phyloP scores from a whole-genome alignment of 768 basidiomycete genomes.

The Xanthoconium purpureum region DNA sequence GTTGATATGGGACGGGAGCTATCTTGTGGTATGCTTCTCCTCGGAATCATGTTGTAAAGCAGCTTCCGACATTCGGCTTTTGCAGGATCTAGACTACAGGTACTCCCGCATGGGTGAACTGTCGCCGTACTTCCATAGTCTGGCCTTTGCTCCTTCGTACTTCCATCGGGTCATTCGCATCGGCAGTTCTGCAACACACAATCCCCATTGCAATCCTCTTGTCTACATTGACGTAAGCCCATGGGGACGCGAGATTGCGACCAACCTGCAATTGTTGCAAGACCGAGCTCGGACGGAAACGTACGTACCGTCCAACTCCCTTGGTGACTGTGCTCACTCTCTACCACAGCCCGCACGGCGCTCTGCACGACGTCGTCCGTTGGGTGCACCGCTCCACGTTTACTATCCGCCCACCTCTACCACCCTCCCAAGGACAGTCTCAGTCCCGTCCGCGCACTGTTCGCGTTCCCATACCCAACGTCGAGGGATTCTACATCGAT shows the following conservation, averaged over 20 bases:
- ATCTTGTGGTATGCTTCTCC: constrained; percentile 64
- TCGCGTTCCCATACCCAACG: constrained; percentile 51
- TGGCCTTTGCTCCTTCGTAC: constrained; percentile 85
- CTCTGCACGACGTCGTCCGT: constrained; percentile 75
- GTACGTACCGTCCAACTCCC: constrained; percentile 43
- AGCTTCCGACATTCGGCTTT: background rate
- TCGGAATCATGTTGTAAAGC: background rate
- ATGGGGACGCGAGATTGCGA: constrained; percentile 75
- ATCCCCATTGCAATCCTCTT: constrained; percentile 56
- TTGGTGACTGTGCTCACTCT: constrained; percentile 1
- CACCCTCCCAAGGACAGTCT: constrained; percentile 29
- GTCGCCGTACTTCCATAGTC: constrained; percentile 73
- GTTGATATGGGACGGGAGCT: constrained; percentile 85
- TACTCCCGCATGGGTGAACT: constrained; percentile 75
- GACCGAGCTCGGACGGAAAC: constrained; percentile 77
- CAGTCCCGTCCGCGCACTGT: constrained; percentile 26
- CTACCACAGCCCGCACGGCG: constrained; percentile 65
- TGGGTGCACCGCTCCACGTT: constrained; percentile 85
- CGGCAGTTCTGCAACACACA: constrained; percentile 28
- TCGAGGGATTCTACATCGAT: constrained; percentile 59
- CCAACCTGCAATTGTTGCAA: constrained; percentile 72
- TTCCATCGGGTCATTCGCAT: constrained; percentile 83
- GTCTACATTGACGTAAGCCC: constrained; percentile 71
- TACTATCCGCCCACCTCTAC: constrained; percentile 51
- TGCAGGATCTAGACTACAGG: constrained; percentile 80